Percentiles rank a stretch among this genome's conserved stretches.
These are phyloP conservation scores for Coemansia sp. DNA, from an alignment of 192 early-diverging fungal species.

Conservation along the genomic window DNA sequence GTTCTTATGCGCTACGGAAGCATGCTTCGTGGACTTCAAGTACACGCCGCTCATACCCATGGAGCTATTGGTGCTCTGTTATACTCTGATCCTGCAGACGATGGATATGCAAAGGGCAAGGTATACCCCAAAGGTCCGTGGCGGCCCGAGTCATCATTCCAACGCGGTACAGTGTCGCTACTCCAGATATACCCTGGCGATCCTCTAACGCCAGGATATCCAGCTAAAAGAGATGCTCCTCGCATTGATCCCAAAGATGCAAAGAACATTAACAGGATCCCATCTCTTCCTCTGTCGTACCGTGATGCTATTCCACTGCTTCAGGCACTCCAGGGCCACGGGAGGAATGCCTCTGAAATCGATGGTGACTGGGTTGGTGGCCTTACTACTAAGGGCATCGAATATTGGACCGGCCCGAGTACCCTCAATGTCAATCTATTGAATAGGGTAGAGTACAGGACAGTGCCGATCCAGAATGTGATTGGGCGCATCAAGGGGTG, in stretches of 20 bases:
- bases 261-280: constrained; percentile 56
- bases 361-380: constrained; percentile 57
- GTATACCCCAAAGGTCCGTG: constrained; percentile 64
- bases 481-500: constrained; percentile 59
- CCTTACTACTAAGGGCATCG: constrained; percentile 38
- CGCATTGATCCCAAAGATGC: constrained; percentile 58
- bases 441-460: constrained; percentile 54
- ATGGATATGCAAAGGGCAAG: constrained; percentile 54
- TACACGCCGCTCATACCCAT: constrained; percentile 54
- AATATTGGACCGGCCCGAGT: constrained; percentile 62
- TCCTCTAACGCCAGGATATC: constrained; percentile 64
- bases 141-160: constrained; percentile 59
- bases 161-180: constrained; percentile 59
- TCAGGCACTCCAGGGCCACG: constrained; percentile 52
- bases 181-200: constrained; percentile 57
- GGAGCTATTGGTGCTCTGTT: constrained; percentile 62
- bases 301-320: constrained; percentile 61
- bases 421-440: constrained; percentile 51
- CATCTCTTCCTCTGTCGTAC: constrained; percentile 66
- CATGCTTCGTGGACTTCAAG: constrained; percentile 58
- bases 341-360: constrained; percentile 34
- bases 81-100: constrained; percentile 67
- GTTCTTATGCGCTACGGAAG: constrained; percentile 61
- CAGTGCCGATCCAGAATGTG: constrained; percentile 62
- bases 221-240: constrained; percentile 55